Conservation (phyloP, 2,329 filamentous ascomycete genomes). For the Colletotrichum tamarilloi region DNA sequence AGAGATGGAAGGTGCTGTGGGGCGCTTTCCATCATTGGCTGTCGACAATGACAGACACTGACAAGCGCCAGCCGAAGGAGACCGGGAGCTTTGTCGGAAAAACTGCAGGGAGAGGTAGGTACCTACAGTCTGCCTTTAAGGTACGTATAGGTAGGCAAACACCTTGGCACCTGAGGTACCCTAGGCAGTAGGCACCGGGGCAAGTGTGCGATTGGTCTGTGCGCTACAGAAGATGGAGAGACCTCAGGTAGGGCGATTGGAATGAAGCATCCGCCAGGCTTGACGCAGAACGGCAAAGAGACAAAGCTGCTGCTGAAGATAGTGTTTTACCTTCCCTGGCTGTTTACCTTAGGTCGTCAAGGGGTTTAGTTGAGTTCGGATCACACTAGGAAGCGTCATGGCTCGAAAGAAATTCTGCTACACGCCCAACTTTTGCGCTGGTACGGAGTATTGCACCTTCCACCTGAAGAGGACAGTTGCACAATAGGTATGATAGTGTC, state of each 20-base stretch:
- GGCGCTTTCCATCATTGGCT: conserved; percentile 26
- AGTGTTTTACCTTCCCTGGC: neutral
- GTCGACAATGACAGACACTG: neutral
- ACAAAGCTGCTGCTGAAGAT: conserved; percentile 1
- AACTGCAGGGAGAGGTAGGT: conserved; percentile 5
- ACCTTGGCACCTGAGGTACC: too few species aligned
- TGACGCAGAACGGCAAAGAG: neutral
- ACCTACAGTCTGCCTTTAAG: too few species aligned
- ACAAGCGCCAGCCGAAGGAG: neutral
- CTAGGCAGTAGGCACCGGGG: too few species aligned
- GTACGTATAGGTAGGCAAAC: too few species aligned
- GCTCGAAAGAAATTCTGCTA: neutral
- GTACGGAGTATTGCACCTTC: too few species aligned
- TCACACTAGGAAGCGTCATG: neutral
- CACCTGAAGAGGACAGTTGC: too few species aligned
- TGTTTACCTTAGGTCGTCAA: neutral
- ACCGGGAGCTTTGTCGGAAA: conserved; percentile 22
- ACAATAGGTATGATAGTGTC: too few species aligned
- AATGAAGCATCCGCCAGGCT: neutral
- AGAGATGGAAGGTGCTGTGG: conserved; percentile 30
- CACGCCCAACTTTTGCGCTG: neutral
- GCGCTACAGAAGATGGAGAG: neutral
- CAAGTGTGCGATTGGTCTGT: neutral
- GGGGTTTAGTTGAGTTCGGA: neutral
- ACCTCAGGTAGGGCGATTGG: neutral